Evolutionary conservation across 2,329 filamentous ascomycete species (phyloP), one percentile per base, ranked within the genome.

Genomic region (Penicillium griseofulvum): DNA sequence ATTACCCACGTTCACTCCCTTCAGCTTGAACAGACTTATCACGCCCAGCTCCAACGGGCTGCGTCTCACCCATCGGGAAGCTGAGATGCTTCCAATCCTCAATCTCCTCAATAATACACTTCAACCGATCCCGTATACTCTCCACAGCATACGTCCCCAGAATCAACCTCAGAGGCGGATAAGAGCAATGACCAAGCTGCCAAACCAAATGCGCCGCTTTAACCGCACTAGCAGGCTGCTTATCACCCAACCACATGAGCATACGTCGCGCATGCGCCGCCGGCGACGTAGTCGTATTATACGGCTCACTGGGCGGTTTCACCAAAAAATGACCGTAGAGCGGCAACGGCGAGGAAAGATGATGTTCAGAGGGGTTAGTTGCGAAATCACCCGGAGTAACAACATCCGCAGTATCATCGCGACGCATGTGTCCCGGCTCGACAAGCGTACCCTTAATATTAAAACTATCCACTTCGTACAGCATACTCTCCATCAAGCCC

Each of bases 391-490:
- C 29, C 4, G 29, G 29, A 31, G 29, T 1, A 31, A 31, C 29
- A 31, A 31, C 29, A 50, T 71, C 69, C 2, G 58, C 65, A 4
- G 69, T 63, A 57, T 97, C 92, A 71, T 97, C 93, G 6, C 92
- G 83, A 6, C 92, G 83, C 60, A 97, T 89, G 61, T 97, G 83
- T 0, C 92, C 92, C 1, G 93, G 92, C 68, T 97, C 91, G 0
- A 97, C 92, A 6, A 99, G 82, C 2, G 93, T 97, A 0, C 90
- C 90, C 74, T 95, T 96, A 73, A 97, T 89, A 69, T 94, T 93
- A 75, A 96, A 97, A 0, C 81, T 78, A 61, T 97, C 92, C 36
- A 96, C 87, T 71, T 99, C 94, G 74, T 97, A 97, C 16, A 97
- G 82, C 89, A 99, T 93, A 16, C 90, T 92, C 74, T 99, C 94